Conservation (phyloP, 1,284 basidiomycete species). For the Polyporus tsugae region DNA sequence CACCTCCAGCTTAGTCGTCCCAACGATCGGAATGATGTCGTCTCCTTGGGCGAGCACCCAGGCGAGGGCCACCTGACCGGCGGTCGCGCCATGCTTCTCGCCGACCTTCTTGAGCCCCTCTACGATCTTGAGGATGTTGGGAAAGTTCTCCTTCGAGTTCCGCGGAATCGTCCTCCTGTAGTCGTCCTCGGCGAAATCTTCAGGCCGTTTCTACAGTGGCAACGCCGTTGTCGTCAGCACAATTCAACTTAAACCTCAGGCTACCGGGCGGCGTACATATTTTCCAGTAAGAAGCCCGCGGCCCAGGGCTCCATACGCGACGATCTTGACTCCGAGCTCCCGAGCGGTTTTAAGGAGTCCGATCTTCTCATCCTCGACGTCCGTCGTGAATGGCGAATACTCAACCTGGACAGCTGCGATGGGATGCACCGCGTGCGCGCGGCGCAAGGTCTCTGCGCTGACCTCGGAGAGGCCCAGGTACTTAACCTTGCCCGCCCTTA, state of each 20-base stretch:
- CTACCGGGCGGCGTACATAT: background rate
- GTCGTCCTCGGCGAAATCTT: constrained; percentile 63
- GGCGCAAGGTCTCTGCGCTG: constrained; percentile 63
- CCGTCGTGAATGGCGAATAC: constrained; percentile 66
- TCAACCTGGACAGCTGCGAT: constrained; percentile 72
- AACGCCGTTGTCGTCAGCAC: background rate
- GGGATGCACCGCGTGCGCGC: constrained; percentile 68
- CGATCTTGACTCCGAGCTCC: constrained; percentile 39
- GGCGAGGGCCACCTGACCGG: constrained; percentile 53
- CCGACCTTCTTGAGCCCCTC: constrained; percentile 47
- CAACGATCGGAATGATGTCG: constrained; percentile 50
- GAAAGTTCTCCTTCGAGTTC: constrained; percentile 53
- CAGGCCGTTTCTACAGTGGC: constrained; percentile 31
- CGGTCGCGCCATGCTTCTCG: constrained; percentile 43
- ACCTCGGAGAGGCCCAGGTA: constrained; percentile 72
- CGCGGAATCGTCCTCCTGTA: constrained; percentile 47
- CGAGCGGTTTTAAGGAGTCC: constrained; percentile 48
- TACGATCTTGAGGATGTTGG: constrained; percentile 51
- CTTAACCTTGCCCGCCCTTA: constrained; percentile 64
- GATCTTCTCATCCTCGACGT: constrained; percentile 58
- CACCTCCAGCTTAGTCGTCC: constrained; percentile 37
- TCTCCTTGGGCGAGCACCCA: constrained; percentile 51
- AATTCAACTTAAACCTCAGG: background rate
- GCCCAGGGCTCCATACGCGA: constrained; percentile 53
- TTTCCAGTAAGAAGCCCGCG: background rate